These are phyloP conservation scores for Fusarium brevicatenulatum DNA, from an alignment of 2,329 filamentous ascomycete genomes.

Conservation along the genomic window DNA sequence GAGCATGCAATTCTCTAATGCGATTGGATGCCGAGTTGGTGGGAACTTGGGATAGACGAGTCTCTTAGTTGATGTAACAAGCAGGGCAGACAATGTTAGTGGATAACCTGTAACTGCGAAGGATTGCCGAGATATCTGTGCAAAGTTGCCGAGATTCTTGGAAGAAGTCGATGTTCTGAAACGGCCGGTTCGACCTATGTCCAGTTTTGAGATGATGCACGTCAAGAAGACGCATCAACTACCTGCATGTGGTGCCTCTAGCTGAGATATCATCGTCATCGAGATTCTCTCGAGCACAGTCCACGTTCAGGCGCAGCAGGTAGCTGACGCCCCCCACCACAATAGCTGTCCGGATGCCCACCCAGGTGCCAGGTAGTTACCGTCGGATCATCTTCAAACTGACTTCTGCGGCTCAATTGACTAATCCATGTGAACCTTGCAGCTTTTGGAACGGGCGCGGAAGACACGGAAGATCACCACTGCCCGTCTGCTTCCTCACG, in stretches of 20 bases:
- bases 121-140: neutral
- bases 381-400: neutral
- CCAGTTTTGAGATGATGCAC: slow-evolving; percentile 5
- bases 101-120: neutral
- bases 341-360: slow-evolving; percentile 4
- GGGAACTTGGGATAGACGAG: slow-evolving; percentile 14
- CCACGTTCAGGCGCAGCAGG: slow-evolving; percentile 1
- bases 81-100: slow-evolving; percentile 2
- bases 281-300: neutral
- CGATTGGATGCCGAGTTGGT: slow-evolving; percentile 27
- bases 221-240: neutral
- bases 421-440: neutral
- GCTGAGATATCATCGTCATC: slow-evolving; percentile 13
- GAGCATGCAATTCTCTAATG: slow-evolving; percentile 1
- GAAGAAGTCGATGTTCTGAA: slow-evolving; percentile 1
- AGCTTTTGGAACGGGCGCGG: neutral
- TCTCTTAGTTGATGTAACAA: slow-evolving; percentile 6
- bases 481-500: neutral
- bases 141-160: neutral
- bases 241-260: neutral
- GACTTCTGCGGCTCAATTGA: slow-evolving; percentile 4
- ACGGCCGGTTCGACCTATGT: neutral
- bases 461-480: slow-evolving; percentile 19
- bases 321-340: slow-evolving; percentile 8
- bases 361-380: neutral